Conservation (phyloP, 2,329 filamentous ascomycete genomes). For the Botryosphaeria agaves region DNA sequence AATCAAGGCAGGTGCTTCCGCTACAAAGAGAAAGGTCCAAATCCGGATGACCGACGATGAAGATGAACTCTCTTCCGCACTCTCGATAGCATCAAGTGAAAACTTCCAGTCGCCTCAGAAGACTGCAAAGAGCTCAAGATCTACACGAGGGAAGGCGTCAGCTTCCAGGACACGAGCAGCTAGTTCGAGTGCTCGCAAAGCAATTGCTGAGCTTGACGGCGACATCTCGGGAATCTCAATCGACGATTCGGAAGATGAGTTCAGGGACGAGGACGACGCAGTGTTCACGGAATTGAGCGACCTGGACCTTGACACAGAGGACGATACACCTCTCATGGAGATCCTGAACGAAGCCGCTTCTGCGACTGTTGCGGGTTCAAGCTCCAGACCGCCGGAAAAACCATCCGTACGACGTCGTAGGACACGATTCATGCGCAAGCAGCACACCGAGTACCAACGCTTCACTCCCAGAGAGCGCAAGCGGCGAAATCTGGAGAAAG, state of each 20-base stretch:
- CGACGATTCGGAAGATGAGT: slow-evolving; percentile 19
- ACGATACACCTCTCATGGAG: slow-evolving; percentile 9
- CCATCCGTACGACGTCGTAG: background rate
- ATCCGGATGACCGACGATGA: too few species aligned
- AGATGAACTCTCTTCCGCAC: too few species aligned
- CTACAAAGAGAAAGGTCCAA: background rate
- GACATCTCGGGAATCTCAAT: slow-evolving; percentile 17
- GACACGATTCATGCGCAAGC: too few species aligned
- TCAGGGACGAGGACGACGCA: too few species aligned
- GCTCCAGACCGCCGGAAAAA: background rate
- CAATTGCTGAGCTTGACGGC: slow-evolving; percentile 19
- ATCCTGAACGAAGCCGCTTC: background rate
- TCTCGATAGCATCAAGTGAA: background rate
- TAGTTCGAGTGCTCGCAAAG: slow-evolving; percentile 2
- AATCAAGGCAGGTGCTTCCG: too few species aligned
- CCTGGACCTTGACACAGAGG: too few species aligned
- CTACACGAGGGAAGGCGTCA: background rate
- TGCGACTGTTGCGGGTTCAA: background rate
- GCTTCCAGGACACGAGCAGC: slow-evolving; percentile 3
- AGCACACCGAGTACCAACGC: too few species aligned
- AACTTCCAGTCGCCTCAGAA: too few species aligned
- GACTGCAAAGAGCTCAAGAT: too few species aligned
- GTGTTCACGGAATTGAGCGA: too few species aligned
- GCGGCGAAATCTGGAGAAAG: slow-evolving; percentile 49
- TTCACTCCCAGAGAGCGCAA: slow-evolving; percentile 34